Percentiles rank a stretch among this genome's conserved stretches.
phyloP scores from a whole-genome alignment of 2,329 filamentous ascomycete species.

The Penicillium sp. region DNA sequence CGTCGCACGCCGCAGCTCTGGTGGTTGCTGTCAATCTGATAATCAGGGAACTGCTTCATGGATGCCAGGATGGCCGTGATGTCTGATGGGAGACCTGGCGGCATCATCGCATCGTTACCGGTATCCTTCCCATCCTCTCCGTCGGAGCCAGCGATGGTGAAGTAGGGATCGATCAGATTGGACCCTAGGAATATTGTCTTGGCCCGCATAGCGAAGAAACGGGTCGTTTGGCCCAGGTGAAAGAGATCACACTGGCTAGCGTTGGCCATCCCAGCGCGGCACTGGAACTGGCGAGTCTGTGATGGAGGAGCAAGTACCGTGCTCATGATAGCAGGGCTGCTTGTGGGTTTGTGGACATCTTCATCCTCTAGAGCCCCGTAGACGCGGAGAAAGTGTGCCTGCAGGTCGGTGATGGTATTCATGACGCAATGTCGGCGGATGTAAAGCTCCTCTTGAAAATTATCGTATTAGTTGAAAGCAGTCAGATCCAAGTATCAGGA shows the following conservation, averaged over 20 bases:
- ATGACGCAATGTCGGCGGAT: slow-evolving; percentile 42
- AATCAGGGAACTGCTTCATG: slow-evolving; percentile 43
- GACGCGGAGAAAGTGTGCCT: slow-evolving; percentile 41
- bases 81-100: slow-evolving; percentile 23
- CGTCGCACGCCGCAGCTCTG: slow-evolving; percentile 43
- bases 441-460: slow-evolving; percentile 41
- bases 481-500: background rate
- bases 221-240: slow-evolving; percentile 45
- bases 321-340: slow-evolving; percentile 4
- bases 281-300: slow-evolving; percentile 36
- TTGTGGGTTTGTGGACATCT: slow-evolving; percentile 15
- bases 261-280: slow-evolving; percentile 42
- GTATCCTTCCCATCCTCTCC: background rate
- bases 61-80: slow-evolving; percentile 36
- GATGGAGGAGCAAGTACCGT: slow-evolving; percentile 17
- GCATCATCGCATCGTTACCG: background rate
- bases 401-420: slow-evolving; percentile 44
- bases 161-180: slow-evolving; percentile 37
- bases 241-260: slow-evolving; percentile 46
- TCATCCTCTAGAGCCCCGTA: slow-evolving; percentile 41
- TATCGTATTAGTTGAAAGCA: slow-evolving; percentile 4
- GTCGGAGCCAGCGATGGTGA: slow-evolving; percentile 12
- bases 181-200: slow-evolving; percentile 45
- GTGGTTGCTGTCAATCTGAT: slow-evolving; percentile 44
- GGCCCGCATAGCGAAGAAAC: slow-evolving; percentile 43